Conservation (phyloP, 2,329 filamentous ascomycete genomes). For the Moelleriella libera region DNA sequence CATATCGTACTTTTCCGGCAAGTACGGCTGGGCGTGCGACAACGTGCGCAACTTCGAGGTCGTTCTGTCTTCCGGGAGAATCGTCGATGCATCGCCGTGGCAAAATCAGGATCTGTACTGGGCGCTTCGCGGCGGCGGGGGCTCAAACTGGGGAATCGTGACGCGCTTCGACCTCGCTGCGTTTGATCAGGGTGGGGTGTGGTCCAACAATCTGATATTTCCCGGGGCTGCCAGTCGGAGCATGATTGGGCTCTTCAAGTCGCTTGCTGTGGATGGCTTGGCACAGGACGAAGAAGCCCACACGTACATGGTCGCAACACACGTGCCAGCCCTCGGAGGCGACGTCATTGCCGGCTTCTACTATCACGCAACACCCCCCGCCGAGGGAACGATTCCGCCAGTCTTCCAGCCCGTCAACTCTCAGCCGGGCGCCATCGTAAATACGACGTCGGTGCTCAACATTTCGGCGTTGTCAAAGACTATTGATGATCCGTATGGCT, state of each 20-base stretch:
- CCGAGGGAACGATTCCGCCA: slow-evolving; percentile 3
- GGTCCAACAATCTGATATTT: slow-evolving; percentile 3
- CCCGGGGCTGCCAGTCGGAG: slow-evolving; percentile 5
- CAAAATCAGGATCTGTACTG: slow-evolving; percentile 25
- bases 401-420: slow-evolving; percentile 11
- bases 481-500: slow-evolving; percentile 11
- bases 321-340: slow-evolving; percentile 2
- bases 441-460: slow-evolving; percentile 10
- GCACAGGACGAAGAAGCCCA: slow-evolving; percentile 8
- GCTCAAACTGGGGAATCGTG: slow-evolving; percentile 30
- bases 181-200: slow-evolving; percentile 10
- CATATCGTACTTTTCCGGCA: slow-evolving; percentile 26
- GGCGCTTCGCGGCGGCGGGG: slow-evolving; percentile 28
- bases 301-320: slow-evolving; percentile 8
- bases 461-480: slow-evolving; percentile 10
- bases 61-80: slow-evolving; percentile 24
- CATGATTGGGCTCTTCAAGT: slow-evolving; percentile 5
- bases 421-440: slow-evolving; percentile 8
- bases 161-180: slow-evolving; percentile 15
- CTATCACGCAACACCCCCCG: slow-evolving; percentile 6
- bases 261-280: slow-evolving; percentile 7
- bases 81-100: slow-evolving; percentile 24
- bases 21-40: slow-evolving; percentile 7
- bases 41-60: slow-evolving; percentile 17
- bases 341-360: slow-evolving; percentile 5